These are phyloP conservation scores for Pichia sp. DNA, from an alignment of 1,139 yeast genomes.

Conservation along the genomic window DNA sequence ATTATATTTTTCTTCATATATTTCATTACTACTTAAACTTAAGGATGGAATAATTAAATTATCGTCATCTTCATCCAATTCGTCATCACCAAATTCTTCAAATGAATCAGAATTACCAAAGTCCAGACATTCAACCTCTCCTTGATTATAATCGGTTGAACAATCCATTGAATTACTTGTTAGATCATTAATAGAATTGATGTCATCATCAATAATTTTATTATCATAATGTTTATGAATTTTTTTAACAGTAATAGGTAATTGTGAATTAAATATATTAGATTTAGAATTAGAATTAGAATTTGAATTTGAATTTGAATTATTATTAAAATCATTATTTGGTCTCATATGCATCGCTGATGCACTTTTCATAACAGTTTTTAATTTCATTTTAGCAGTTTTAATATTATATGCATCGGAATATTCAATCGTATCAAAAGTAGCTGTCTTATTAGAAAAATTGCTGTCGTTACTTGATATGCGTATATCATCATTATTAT, in stretches of 20 bases:
- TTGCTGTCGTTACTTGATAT: slow-evolving; percentile 1
- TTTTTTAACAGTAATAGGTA: neutral
- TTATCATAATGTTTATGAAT: neutral
- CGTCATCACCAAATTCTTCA: slow-evolving; percentile 19
- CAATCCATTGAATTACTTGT: slow-evolving; percentile 14
- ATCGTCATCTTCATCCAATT: slow-evolving; percentile 14
- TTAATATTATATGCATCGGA: slow-evolving; percentile 51
- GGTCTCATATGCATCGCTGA: slow-evolving; percentile 33
- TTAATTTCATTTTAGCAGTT: slow-evolving; percentile 28
- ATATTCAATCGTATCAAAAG: slow-evolving; percentile 35
- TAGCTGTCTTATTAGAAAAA: slow-evolving; percentile 2
- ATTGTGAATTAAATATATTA: neutral
- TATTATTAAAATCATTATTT: neutral
- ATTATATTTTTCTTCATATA: slow-evolving; percentile 4
- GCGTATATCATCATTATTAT: slow-evolving; percentile 11
- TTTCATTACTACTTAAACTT: neutral
- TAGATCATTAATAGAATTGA: slow-evolving; percentile 7
- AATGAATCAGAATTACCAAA: slow-evolving; percentile 25
- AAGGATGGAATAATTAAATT: neutral
- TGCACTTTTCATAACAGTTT: slow-evolving; percentile 35
- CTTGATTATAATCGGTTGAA: slow-evolving; percentile 21
- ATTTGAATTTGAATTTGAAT: neutral
- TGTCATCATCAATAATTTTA: slow-evolving; percentile 4
- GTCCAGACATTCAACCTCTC: slow-evolving; percentile 25
- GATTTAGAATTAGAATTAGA: neutral